Conservation (phyloP, 129 eudicot genomes). For the Flaveria bidentis region DNA sequence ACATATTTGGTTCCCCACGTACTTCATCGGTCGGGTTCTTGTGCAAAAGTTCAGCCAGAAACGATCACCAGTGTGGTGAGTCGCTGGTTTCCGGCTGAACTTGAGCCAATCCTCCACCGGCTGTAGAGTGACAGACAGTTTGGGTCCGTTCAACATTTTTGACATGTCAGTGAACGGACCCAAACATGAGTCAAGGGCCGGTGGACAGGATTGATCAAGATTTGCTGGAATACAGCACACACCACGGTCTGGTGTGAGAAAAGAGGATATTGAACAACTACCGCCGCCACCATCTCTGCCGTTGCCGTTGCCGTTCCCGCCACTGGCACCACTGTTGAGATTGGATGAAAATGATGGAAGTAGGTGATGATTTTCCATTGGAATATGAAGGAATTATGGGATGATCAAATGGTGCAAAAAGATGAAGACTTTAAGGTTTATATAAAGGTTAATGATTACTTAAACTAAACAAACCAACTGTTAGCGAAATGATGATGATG, state of each 20-base stretch:
- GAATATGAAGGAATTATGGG: constrained; percentile 23
- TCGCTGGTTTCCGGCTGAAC: constrained; percentile 31
- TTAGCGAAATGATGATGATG: not conserved
- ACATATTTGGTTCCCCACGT: constrained; percentile 16
- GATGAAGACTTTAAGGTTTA: constrained; percentile 37
- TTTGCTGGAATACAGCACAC: constrained; percentile 36
- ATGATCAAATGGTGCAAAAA: constrained; percentile 28
- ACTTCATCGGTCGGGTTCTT: constrained; percentile 64
- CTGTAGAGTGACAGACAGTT: constrained; percentile 21
- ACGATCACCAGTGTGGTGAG: constrained; percentile 8
- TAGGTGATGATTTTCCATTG: constrained; percentile 47
- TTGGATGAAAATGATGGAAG: constrained; percentile 42
- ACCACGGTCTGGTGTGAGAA: constrained; percentile 21
- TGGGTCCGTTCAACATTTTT: constrained; percentile 31
- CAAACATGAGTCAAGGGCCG: constrained; percentile 14
- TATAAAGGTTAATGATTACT: constrained; percentile 20
- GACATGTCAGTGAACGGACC: not conserved
- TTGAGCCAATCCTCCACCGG: constrained; percentile 39
- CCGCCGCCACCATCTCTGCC: not conserved
- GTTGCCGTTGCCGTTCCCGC: too few species aligned
- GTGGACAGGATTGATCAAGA: constrained; percentile 42
- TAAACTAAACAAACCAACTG: constrained; percentile 21
- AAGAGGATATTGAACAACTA: not conserved
- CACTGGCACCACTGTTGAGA: not conserved
- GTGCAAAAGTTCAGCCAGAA: constrained; percentile 42